Conservation (phyloP, 306 rosid species). For the Vachellia collinsii region DNA sequence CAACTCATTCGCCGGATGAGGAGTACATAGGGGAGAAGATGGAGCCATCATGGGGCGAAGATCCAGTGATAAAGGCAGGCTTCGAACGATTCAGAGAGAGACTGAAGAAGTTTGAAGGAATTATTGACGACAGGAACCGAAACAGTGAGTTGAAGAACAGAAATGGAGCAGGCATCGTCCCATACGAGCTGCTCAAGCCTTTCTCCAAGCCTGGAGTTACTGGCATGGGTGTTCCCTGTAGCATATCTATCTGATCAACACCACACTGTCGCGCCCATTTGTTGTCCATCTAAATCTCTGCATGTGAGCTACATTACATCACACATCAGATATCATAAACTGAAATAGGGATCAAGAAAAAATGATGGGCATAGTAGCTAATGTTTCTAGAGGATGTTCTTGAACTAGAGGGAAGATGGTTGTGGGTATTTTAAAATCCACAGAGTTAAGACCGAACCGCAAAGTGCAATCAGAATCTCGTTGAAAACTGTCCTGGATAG, state of each 20-base stretch:
- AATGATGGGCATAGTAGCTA: not conserved
- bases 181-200: slow-evolving; percentile 83
- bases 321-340: not conserved
- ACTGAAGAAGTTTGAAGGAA: slow-evolving; percentile 50
- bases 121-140: slow-evolving; percentile 64
- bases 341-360: not conserved
- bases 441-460: slow-evolving; percentile 43
- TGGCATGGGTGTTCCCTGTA: slow-evolving; percentile 76
- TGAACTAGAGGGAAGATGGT: slow-evolving; percentile 7
- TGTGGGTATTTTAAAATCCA: slow-evolving; percentile 24
- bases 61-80: slow-evolving; percentile 58
- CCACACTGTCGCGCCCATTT: not conserved
- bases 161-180: slow-evolving; percentile 72
- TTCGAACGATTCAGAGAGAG: slow-evolving; percentile 61
- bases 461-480: slow-evolving; percentile 47
- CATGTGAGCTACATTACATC: not conserved
- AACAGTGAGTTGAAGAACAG: slow-evolving; percentile 57
- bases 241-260: slow-evolving; percentile 68
- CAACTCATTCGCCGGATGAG: slow-evolving; percentile 83
- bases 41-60: slow-evolving; percentile 68
- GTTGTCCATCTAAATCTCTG: not conserved
- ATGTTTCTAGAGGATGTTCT: slow-evolving; percentile 23
- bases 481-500: slow-evolving; percentile 57
- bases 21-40: slow-evolving; percentile 69
- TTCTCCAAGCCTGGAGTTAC: slow-evolving; percentile 74